A percentile compares a stretch with the other conserved stretches of the same genome.
phyloP scores from a whole-genome alignment of 495 filamentous ascomycete genomes.

The Penicillium atrosanguineum region DNA sequence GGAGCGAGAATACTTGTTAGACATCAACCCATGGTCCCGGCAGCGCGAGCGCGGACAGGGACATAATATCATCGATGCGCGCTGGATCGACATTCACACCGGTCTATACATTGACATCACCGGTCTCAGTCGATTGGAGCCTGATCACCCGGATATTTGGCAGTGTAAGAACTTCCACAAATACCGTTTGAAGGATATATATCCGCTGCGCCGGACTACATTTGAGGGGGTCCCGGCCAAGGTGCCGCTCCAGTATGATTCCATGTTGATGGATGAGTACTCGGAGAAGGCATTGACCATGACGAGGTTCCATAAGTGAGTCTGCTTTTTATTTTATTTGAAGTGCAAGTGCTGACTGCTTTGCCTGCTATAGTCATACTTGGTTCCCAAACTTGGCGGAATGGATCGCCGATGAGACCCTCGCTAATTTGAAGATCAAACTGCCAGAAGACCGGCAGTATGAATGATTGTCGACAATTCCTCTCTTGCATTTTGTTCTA shows the following conservation, averaged over 20 bases:
- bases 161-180: slow-evolving; percentile 80
- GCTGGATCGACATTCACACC: slow-evolving; percentile 76
- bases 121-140: slow-evolving; percentile 68
- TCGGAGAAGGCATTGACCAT: slow-evolving; percentile 46
- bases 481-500: background rate
- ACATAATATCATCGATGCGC: slow-evolving; percentile 78
- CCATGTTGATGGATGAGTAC: slow-evolving; percentile 62
- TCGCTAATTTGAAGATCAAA: slow-evolving; percentile 11
- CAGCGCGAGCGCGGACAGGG: slow-evolving; percentile 62
- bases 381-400: slow-evolving; percentile 30
- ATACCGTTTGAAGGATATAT: slow-evolving; percentile 56
- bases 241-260: slow-evolving; percentile 61
- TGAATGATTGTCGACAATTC: slow-evolving; percentile 16
- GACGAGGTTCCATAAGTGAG: slow-evolving; percentile 55
- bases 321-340: slow-evolving; percentile 1
- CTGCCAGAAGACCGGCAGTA: slow-evolving; percentile 23
- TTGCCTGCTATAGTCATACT: slow-evolving; percentile 26
- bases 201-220: slow-evolving; percentile 52
- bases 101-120: slow-evolving; percentile 89
- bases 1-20: slow-evolving; percentile 64
- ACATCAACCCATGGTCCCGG: slow-evolving; percentile 69
- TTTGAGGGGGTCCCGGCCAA: slow-evolving; percentile 61
- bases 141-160: slow-evolving; percentile 62
- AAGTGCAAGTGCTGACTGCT: slow-evolving; percentile 8
- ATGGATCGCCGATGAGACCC: slow-evolving; percentile 32